Evolutionary conservation across 2,329 filamentous ascomycete species (phyloP), one percentile per base, ranked within the genome.

Genomic region (Hymenoscyphus scutula): DNA sequence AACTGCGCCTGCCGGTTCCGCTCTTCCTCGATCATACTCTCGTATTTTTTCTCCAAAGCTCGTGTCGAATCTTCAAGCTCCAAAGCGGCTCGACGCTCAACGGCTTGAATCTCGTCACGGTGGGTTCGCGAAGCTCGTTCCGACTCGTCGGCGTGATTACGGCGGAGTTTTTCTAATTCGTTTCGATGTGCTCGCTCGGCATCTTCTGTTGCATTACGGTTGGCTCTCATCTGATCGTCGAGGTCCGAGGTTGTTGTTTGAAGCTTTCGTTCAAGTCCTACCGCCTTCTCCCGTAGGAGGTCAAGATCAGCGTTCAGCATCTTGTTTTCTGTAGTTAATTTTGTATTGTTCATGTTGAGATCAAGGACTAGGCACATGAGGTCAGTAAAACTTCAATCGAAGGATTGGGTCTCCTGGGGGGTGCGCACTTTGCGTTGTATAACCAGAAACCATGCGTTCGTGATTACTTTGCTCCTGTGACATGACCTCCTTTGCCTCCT

Each of bases 371-470:
- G 32, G 51, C 23, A 48, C 8, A 51, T 25, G 8, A 51, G 17
- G 41, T 48, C 45, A 48, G 37, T 48, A n/a, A 23, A 19, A 32
- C 6, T 2, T 32, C 13, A 25, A n/a, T n/a, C n/a, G n/a, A n/a
- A n/a, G n/a, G n/a, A n/a, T n/a, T n/a, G n/a, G n/a, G n/a, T n/a
- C n/a, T n/a, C n/a, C 11, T 2, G 15, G 19, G 15, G 13, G 2
- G n/a, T 15, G 53, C 19, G 8, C 41, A 59, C 58, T 59, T 59
- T 37, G 27, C 30, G 51, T 37, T 54, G 51, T 96, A 67, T 90
- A 89, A 10, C 90, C 70, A 17, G 89, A 85, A 54, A 96, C 81
- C 0, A 88, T 84, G 65, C 95, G 89, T 69, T 94, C 91, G 64
- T 92, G 80, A 5, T 81, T 83, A 62, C 84, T 88, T 69, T 85